A percentile compares a stretch with the other conserved stretches of the same genome.
phyloP scores from a whole-genome alignment of 2,329 filamentous ascomycete species.

The Penicillium janthinellum region DNA sequence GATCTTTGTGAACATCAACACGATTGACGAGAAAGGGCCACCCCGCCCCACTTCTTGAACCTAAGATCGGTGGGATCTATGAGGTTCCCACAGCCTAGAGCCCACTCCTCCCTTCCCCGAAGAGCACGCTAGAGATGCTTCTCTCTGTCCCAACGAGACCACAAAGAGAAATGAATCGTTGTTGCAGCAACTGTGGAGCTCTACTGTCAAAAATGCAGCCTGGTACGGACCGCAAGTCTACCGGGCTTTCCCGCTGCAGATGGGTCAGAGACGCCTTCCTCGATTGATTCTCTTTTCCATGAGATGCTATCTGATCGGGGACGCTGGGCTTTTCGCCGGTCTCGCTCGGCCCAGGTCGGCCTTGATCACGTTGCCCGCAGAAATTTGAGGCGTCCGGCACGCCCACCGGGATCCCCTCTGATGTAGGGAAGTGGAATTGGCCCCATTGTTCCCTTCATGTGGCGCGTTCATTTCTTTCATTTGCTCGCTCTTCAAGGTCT shows the following conservation, averaged over 20 bases:
- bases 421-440: neutral
- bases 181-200: constrained; percentile 8
- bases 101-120: neutral
- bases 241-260: constrained; percentile 17
- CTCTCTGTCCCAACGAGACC: neutral
- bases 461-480: neutral
- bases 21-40: constrained; percentile 11
- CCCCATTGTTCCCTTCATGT: neutral
- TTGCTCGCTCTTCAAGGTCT: constrained; percentile 5
- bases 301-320: constrained; percentile 9
- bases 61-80: constrained; percentile 19
- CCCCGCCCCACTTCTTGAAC: constrained; percentile 10
- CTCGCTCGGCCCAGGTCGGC: constrained; percentile 15
- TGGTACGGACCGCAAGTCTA: constrained; percentile 26
- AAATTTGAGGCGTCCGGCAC: constrained; percentile 4
- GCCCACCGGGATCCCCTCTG: neutral
- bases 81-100: constrained; percentile 1
- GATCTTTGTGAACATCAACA: constrained; percentile 14
- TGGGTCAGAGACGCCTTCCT: constrained; percentile 14
- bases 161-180: neutral
- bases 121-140: neutral
- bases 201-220: constrained; percentile 24
- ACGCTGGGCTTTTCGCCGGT: constrained; percentile 5
- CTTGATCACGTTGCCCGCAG: constrained; percentile 11
- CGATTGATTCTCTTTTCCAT: neutral